These are phyloP conservation scores for Candida peoriensis DNA, from an alignment of 805 yeast species.

Conservation along the genomic window DNA sequence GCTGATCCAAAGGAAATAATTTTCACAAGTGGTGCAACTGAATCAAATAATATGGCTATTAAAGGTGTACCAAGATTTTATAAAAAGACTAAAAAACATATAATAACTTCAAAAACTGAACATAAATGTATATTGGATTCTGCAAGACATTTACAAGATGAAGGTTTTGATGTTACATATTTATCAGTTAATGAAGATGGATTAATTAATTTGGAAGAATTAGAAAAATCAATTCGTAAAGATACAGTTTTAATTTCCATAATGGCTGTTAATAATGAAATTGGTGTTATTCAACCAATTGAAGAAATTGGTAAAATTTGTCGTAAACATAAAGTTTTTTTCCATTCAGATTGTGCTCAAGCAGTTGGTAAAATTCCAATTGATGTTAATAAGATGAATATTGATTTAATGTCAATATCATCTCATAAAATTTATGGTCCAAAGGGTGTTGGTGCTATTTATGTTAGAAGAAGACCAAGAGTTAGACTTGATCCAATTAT, in stretches of 20 bases:
- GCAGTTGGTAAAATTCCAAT: constrained; percentile 91
- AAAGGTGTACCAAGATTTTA: constrained; percentile 96
- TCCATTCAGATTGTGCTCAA: constrained; percentile 98
- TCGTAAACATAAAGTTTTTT: constrained; percentile 81
- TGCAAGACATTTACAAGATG: constrained; percentile 90
- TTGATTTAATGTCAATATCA: constrained; percentile 88
- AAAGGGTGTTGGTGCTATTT: constrained; percentile 94
- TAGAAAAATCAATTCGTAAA: constrained; percentile 79
- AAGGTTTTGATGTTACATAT: constrained; percentile 94
- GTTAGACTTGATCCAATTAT: constrained; percentile 93
- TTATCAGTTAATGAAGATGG: constrained; percentile 82
- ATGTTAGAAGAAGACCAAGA: constrained; percentile 95
- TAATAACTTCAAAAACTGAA: constrained; percentile 94
- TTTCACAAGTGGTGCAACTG: constrained; percentile 98
- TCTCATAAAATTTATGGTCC: constrained; percentile 98
- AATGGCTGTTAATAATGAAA: constrained; percentile 98
- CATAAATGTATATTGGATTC: constrained; percentile 99
- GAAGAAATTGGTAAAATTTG: constrained; percentile 91
- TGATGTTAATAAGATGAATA: constrained; percentile 90
- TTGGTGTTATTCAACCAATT: constrained; percentile 94
- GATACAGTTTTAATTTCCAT: constrained; percentile 88
- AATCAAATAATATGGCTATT: constrained; percentile 88
- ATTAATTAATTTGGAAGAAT: constrained; percentile 66
- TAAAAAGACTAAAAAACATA: constrained; percentile 83
- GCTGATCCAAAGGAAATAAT: constrained; percentile 97